Percentiles rank a stretch among this genome's conserved stretches.
Evolutionary conservation across 73 alveolate species (phyloP).

Genomic region (Paramecium bursaria): DNA sequence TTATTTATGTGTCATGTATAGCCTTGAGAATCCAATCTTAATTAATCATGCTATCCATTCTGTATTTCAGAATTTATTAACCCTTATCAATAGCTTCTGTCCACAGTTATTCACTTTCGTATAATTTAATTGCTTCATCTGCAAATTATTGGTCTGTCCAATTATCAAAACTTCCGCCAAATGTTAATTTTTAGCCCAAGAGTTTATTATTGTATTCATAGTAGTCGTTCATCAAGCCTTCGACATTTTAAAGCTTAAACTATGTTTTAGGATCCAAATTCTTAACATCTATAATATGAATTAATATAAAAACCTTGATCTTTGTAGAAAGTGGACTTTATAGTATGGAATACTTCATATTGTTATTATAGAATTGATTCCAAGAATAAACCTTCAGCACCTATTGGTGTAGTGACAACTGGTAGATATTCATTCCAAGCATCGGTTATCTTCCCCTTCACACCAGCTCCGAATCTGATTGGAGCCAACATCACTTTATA

Average conservation of each 20-base stretch:
- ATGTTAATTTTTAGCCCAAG: conserved; percentile 32
- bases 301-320: background rate
- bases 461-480: conserved; percentile 77
- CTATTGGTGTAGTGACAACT: conserved; percentile 76
- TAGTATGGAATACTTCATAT: conserved; percentile 33
- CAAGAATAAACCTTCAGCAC: conserved; percentile 76
- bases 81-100: conserved; percentile 10
- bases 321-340: conserved; percentile 34
- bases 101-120: conserved; percentile 56
- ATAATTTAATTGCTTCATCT: conserved; percentile 47
- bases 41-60: conserved; percentile 62
- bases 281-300: background rate
- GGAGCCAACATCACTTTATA: conserved; percentile 75
- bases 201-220: conserved; percentile 39
- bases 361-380: conserved; percentile 25
- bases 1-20: too few species aligned
- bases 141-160: conserved; percentile 55
- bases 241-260: background rate
- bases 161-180: conserved; percentile 66
- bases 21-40: too few species aligned
- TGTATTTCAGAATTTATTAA: conserved; percentile 15
- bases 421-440: conserved; percentile 73
- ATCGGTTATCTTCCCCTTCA: conserved; percentile 76
- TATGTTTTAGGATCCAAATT: background rate
- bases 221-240: conserved; percentile 6